Evolutionary conservation across 495 filamentous ascomycete species (phyloP).

Genomic region (Cairneyella variabilis): DNA sequence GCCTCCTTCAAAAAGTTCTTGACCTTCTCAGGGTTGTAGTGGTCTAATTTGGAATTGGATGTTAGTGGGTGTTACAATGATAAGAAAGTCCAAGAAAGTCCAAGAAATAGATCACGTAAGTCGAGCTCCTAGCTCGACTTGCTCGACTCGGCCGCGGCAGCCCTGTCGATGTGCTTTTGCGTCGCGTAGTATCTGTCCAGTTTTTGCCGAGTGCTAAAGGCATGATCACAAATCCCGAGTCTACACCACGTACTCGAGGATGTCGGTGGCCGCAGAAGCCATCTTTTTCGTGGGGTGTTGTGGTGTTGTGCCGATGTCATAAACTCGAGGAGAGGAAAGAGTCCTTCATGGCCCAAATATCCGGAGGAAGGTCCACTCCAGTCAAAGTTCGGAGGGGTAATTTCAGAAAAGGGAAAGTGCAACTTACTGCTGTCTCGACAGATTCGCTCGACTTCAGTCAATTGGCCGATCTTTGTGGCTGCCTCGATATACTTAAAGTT

Average conservation of each 20-base stretch:
- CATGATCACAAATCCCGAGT: too few species aligned
- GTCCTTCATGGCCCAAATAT: not conserved
- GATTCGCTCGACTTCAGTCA: conserved; percentile 94
- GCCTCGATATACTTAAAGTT: conserved; percentile 99
- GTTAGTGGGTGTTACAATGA: not conserved
- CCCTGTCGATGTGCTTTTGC: too few species aligned
- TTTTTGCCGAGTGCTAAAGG: too few species aligned
- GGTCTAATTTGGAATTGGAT: conserved; percentile 32
- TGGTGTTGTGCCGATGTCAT: conserved; percentile 3
- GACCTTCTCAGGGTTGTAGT: conserved; percentile 94
- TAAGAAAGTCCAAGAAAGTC: conserved; percentile 1
- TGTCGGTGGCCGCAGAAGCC: not conserved
- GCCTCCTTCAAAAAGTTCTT: conserved; percentile 99
- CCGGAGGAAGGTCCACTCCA: too few species aligned
- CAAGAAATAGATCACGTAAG: too few species aligned
- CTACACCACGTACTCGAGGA: conserved; percentile 1
- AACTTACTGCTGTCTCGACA: conserved; percentile 80
- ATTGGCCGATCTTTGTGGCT: conserved; percentile 84
- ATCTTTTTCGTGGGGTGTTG: not conserved
- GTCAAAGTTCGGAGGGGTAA: conserved; percentile 2
- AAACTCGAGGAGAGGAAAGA: not conserved
- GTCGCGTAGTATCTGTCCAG: too few species aligned
- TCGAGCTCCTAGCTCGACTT: too few species aligned
- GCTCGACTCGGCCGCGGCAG: too few species aligned
- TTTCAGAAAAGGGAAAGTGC: conserved; percentile 2